Evolutionary conservation across 331 rosid species (phyloP).

Genomic region (Pyracantha coccinea): DNA sequence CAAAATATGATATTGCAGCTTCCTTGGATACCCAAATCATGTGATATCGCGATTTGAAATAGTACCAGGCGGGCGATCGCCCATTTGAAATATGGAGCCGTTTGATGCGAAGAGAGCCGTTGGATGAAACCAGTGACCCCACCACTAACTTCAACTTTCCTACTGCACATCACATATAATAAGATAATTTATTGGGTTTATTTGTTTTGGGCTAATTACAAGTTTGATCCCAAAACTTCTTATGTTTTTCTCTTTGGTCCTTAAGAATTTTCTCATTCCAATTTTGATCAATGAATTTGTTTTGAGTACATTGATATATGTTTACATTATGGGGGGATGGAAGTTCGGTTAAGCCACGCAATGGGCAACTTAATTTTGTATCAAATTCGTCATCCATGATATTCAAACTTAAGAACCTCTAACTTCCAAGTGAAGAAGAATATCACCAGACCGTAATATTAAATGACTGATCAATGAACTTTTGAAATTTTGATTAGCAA

Average conservation of each 20-base stretch:
- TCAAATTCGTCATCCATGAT: too few relatives aligned
- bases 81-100: slow-evolving; percentile 9
- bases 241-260: neutral
- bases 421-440: too few relatives aligned
- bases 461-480: too few relatives aligned
- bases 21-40: too few relatives aligned
- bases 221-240: neutral
- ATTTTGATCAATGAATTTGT: neutral
- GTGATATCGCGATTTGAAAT: neutral
- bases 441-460: too few relatives aligned
- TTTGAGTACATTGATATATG: too few relatives aligned
- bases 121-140: neutral
- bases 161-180: neutral
- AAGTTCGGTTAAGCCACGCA: accelerated
- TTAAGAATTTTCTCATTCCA: neutral
- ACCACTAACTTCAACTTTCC: neutral
- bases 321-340: too few relatives aligned
- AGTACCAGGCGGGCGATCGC: neutral
- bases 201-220: neutral
- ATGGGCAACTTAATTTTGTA: too few relatives aligned
- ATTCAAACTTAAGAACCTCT: too few relatives aligned
- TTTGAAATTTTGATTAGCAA: too few relatives aligned
- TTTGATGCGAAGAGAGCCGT: slow-evolving; percentile 6
- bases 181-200: neutral
- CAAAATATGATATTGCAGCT: neutral